Evolutionary conservation across 148 eudicot species (phyloP).

Genomic region (Rhododendron ferrugineum): DNA sequence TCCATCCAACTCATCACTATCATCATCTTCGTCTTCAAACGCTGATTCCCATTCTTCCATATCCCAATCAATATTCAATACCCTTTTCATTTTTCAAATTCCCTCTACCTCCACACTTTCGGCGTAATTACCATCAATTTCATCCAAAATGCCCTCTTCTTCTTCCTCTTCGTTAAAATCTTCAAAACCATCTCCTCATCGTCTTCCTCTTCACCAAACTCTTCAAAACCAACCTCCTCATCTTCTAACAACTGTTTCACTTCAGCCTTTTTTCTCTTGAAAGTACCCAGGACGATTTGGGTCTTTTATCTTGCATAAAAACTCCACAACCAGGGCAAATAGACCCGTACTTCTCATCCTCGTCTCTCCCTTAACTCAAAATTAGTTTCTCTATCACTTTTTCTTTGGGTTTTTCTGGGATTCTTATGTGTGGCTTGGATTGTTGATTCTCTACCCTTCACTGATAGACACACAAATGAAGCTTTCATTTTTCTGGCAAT

Average conservation of each 20-base stretch:
- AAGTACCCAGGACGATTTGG: conserved; percentile 77
- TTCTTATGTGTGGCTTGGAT: conserved; percentile 25
- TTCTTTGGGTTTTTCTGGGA: conserved; percentile 32
- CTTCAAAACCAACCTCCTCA: conserved; percentile 38
- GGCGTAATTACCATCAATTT: conserved; percentile 34
- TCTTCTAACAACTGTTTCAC: conserved; percentile 19
- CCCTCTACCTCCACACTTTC: conserved; percentile 25
- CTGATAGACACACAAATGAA: conserved; percentile 35
- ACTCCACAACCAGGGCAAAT: conserved; percentile 96
- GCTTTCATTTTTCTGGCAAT: too few relatives aligned
- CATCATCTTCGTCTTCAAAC: conserved; percentile 42
- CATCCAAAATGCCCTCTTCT: conserved; percentile 29
- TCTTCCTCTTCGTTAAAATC: conserved; percentile 27
- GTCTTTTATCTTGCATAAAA: conserved; percentile 89
- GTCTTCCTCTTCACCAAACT: conserved; percentile 24
- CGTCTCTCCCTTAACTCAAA: conserved; percentile 85
- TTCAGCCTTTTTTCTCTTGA: conserved; percentile 45
- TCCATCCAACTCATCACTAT: conserved; percentile 48
- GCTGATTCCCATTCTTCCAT: conserved; percentile 63
- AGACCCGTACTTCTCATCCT: conserved; percentile 59
- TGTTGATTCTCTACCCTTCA: conserved; percentile 38
- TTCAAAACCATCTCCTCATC: conserved; percentile 32
- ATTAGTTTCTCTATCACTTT: conserved; percentile 31
- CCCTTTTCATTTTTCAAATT: conserved; percentile 30
- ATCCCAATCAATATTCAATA: conserved; percentile 44